Percentiles rank a stretch among this genome's conserved stretches.
phyloP scores from a whole-genome alignment of 2,329 filamentous ascomycete species.

The Scorias spongiosa region DNA sequence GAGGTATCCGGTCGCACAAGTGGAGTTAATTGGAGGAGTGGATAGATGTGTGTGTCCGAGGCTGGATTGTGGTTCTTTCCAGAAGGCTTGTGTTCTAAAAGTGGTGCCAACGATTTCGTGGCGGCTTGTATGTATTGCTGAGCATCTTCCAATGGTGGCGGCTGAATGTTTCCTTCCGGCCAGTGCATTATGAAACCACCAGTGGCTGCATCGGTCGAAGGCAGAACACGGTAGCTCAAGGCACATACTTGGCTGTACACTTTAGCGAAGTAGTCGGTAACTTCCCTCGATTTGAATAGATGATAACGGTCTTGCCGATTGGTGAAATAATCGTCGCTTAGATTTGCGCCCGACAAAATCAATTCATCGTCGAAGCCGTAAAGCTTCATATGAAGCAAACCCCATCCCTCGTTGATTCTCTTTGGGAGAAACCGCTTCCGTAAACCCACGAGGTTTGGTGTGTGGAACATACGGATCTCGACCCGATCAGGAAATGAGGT shows the following conservation, averaged over 20 bases:
- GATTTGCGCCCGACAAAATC: slow-evolving; percentile 86
- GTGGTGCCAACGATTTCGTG: slow-evolving; percentile 47
- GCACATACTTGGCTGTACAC: slow-evolving; percentile 65
- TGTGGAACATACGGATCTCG: slow-evolving; percentile 95
- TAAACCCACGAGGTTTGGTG: slow-evolving; percentile 79
- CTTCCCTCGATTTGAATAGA: slow-evolving; percentile 61
- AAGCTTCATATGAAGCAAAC: slow-evolving; percentile 96
- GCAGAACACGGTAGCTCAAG: slow-evolving; percentile 67
- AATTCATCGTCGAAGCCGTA: slow-evolving; percentile 94
- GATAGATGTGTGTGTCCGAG: slow-evolving; percentile 63
- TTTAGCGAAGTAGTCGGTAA: slow-evolving; percentile 68
- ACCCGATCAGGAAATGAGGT: slow-evolving; percentile 76
- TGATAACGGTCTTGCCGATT: slow-evolving; percentile 93
- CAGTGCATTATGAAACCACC: slow-evolving; percentile 47
- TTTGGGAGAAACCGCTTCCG: slow-evolving; percentile 72
- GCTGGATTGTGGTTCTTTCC: slow-evolving; percentile 13
- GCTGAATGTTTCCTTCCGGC: slow-evolving; percentile 59
- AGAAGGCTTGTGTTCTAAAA: slow-evolving; percentile 40
- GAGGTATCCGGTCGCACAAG: slow-evolving; percentile 65
- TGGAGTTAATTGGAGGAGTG: slow-evolving; percentile 76
- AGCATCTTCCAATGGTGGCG: slow-evolving; percentile 58
- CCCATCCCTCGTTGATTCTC: slow-evolving; percentile 96
- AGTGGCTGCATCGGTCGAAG: slow-evolving; percentile 30
- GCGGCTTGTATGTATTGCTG: slow-evolving; percentile 54
- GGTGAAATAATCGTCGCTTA: slow-evolving; percentile 89